Percentiles rank a stretch among this genome's conserved stretches.
Conservation (phyloP, 2,329 filamentous ascomycete species). For the Elsinoe batatas region DNA sequence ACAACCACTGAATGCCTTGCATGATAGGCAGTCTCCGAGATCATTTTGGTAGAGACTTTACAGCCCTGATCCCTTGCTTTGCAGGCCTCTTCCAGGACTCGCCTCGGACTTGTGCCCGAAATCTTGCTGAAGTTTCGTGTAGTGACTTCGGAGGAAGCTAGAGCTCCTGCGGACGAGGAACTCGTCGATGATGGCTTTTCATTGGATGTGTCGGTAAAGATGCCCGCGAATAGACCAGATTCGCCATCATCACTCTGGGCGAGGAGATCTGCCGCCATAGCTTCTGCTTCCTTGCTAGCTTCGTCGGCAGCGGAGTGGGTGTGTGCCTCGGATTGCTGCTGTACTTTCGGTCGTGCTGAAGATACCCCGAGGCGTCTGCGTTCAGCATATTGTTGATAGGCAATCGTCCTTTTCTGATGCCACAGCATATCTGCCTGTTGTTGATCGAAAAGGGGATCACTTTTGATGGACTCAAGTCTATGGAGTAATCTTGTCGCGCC, state of each 20-base stretch:
- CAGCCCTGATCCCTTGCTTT: slow-evolving; percentile 65
- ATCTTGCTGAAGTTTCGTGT: slow-evolving; percentile 79
- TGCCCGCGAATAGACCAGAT: slow-evolving; percentile 45
- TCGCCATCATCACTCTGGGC: slow-evolving; percentile 45
- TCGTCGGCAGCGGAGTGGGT: background rate
- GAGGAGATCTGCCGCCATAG: slow-evolving; percentile 23
- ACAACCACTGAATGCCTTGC: slow-evolving; percentile 67
- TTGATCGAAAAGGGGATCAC: slow-evolving; percentile 44
- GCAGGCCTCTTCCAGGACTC: slow-evolving; percentile 78
- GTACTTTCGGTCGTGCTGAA: slow-evolving; percentile 12
- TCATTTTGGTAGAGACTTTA: slow-evolving; percentile 55
- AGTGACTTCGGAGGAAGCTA: slow-evolving; percentile 22
- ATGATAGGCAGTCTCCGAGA: slow-evolving; percentile 66
- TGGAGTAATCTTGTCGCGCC: slow-evolving; percentile 57
- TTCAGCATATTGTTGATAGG: slow-evolving; percentile 32
- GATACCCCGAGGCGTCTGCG: slow-evolving; percentile 22
- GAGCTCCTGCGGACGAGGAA: background rate
- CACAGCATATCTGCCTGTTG: slow-evolving; percentile 38
- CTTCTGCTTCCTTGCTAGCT: slow-evolving; percentile 32
- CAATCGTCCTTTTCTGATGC: slow-evolving; percentile 34
- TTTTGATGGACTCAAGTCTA: slow-evolving; percentile 68
- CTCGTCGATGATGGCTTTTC: no score
- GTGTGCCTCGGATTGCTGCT: background rate
- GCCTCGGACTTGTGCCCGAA: slow-evolving; percentile 63
- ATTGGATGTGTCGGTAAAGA: slow-evolving; percentile 38